phyloP scores from a whole-genome alignment of 129 eudicot species.

The Centella asiatica region DNA sequence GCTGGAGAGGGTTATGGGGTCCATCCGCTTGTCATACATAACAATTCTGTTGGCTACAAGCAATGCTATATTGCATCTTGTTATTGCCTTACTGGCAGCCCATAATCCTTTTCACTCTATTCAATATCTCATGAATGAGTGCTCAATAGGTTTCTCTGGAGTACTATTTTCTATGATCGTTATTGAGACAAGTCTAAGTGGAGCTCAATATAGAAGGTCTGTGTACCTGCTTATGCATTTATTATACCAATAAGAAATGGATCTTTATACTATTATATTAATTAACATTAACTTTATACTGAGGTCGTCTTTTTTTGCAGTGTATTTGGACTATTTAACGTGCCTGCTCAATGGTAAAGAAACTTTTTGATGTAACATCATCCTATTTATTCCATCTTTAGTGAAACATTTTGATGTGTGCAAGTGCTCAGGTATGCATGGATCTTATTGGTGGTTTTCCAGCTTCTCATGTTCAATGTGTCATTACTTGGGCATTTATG shows the following conservation, averaged over 20 bases:
- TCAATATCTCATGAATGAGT: constrained; percentile 54
- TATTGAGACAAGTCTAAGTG: constrained; percentile 88
- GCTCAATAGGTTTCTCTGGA: constrained; percentile 97
- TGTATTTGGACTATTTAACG: constrained; percentile 93
- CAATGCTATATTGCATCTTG: constrained; percentile 72
- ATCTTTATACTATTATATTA: not conserved
- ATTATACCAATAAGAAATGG: not conserved
- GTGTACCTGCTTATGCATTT: constrained; percentile 4
- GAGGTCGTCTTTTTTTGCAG: constrained; percentile 40
- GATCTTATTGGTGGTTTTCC: constrained; percentile 76
- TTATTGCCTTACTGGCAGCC: constrained; percentile 63
- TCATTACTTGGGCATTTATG: constrained; percentile 95
- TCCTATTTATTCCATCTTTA: not conserved
- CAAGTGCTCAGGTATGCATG: constrained; percentile 60
- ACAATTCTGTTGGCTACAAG: constrained; percentile 65
- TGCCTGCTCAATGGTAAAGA: constrained; percentile 81
- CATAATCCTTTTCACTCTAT: constrained; percentile 50
- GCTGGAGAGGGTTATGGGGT: constrained; percentile 96
- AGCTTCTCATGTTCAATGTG: constrained; percentile 82
- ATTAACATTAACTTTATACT: constrained; percentile 8
- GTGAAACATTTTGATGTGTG: constrained; percentile 1
- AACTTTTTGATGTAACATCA: not conserved
- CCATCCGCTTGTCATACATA: constrained; percentile 67
- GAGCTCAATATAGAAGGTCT: constrained; percentile 80
- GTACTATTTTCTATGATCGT: constrained; percentile 93